Evolutionary conservation across 1,284 basidiomycete species (phyloP).

Genomic region (Ustilago trichophora): DNA sequence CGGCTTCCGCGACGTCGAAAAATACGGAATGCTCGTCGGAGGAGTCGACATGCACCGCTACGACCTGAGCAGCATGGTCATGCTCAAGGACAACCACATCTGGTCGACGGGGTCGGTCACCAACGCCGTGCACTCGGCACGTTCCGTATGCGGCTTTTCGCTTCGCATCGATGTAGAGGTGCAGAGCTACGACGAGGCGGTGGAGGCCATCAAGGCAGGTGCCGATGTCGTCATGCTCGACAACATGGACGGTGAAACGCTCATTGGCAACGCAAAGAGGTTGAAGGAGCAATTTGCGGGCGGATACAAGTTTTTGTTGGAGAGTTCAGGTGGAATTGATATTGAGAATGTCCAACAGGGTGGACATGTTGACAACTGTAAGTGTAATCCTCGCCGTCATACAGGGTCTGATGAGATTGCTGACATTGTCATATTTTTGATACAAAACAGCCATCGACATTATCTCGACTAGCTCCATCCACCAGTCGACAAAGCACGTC

Average conservation of each 20-base stretch:
- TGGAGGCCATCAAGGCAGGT: conserved; percentile 93
- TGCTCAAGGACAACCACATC: conserved; percentile 99
- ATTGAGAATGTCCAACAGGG: conserved; percentile 53
- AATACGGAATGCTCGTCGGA: conserved; percentile 98
- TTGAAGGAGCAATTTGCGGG: conserved; percentile 43
- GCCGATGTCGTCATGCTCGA: conserved; percentile 99
- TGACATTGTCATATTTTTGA: neutral
- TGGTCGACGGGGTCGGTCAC: conserved; percentile 97
- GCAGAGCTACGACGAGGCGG: conserved; percentile 83
- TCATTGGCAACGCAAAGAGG: conserved; percentile 50
- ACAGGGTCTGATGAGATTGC: no score
- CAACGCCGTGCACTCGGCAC: conserved; percentile 82
- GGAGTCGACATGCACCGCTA: conserved; percentile 97
- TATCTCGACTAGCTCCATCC: conserved; percentile 61
- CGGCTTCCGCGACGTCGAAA: conserved; percentile 94
- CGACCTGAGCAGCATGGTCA: conserved; percentile 97
- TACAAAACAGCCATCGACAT: conserved; percentile 56
- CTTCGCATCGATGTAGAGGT: conserved; percentile 95
- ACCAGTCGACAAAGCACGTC: conserved; percentile 65
- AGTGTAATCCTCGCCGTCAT: neutral
- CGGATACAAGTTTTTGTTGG: conserved; percentile 53
- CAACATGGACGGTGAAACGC: conserved; percentile 60
- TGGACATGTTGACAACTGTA: conserved; percentile 54
- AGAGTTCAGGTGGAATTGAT: conserved; percentile 62
- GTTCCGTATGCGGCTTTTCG: conserved; percentile 89